phyloP scores from a whole-genome alignment of 169 alveolate species.

The Plasmodium reichenowi region DNA sequence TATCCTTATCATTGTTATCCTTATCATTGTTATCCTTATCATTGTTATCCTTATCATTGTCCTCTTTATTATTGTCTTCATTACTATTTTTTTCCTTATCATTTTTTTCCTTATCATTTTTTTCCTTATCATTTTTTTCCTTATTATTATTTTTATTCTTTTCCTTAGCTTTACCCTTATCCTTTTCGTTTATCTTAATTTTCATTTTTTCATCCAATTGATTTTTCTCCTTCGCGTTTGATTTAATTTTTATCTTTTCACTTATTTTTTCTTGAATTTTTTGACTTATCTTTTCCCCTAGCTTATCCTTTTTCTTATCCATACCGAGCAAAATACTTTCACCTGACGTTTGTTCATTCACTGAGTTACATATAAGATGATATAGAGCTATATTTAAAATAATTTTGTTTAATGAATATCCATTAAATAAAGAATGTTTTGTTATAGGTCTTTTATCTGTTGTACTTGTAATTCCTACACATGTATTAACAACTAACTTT shows the following conservation, averaged over 20 bases:
- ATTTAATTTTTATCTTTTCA: too few relatives aligned
- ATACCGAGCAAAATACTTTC: conserved; percentile 77
- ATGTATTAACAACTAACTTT: conserved; percentile 78
- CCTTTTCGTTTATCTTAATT: too few relatives aligned
- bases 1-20: too few relatives aligned
- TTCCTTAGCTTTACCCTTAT: too few relatives aligned
- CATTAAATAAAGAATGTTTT: conserved; percentile 81
- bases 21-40: too few relatives aligned
- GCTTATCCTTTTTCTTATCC: conserved; percentile 60
- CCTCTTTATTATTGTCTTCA: neutral
- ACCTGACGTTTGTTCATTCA: conserved; percentile 73
- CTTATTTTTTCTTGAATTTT: conserved; percentile 40
- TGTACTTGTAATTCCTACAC: conserved; percentile 80
- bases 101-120: too few relatives aligned
- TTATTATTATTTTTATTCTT: neutral
- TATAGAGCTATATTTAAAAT: conserved; percentile 79
- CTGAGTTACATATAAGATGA: conserved; percentile 73
- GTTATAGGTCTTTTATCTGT: conserved; percentile 83
- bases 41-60: neutral
- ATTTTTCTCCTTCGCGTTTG: too few relatives aligned
- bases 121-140: neutral
- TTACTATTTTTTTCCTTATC: too few relatives aligned
- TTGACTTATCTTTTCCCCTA: conserved; percentile 57
- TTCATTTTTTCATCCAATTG: too few relatives aligned
- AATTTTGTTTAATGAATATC: conserved; percentile 76